Evolutionary conservation across 1,139 yeast genomes (phyloP), one percentile per base, ranked within the genome.

Genomic region (Debaryomycetaceae sp.): DNA sequence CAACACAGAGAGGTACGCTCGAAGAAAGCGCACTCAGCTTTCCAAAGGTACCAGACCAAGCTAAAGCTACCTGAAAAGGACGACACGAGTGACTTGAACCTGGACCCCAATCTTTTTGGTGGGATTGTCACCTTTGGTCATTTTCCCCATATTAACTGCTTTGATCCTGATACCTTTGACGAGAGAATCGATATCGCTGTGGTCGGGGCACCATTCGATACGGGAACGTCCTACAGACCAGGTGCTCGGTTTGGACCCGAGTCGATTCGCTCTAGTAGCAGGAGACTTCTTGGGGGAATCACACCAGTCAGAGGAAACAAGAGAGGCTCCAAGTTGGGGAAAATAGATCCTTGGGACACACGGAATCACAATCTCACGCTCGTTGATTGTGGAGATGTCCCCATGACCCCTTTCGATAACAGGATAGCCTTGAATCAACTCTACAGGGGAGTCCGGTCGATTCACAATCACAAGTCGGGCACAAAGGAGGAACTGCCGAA

Each of bases 321-420:
- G 6, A 69, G 69, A 1, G 52, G 59, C 52, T 49, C 56, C 14
- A 54, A 54, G 24, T 52, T 58, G 42, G 46, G 55, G 6, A 52
- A 54, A 36, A 49, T 56, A 2, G 56, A 66, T 45, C 70, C 70
- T 1, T 64, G 62, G 43, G 59, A 61, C 37, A 36, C 42, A 2
- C 40, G 22, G 2, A 54, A 61, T 34, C 75, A 69, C 49, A 69
- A 70, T 48, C 59, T 60, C 24, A 51, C 68, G 6, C 63, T 72
- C 24, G 66, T 78, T 5, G 83, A 78, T 52, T 78, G 83, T 58
- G 83, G 83, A 6, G 83, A 78, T 55, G 75, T 78, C 8, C 76
- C 81, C 22, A 70, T 78, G 76, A 72, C 76, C 1, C 82, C 83
- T 13, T 77, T 77, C 50, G 83, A 78, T 50, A 76, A 78, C 53